These are phyloP conservation scores for Neofusicoccum parvum DNA, from an alignment of 2,329 filamentous ascomycete genomes.

Conservation along the genomic window DNA sequence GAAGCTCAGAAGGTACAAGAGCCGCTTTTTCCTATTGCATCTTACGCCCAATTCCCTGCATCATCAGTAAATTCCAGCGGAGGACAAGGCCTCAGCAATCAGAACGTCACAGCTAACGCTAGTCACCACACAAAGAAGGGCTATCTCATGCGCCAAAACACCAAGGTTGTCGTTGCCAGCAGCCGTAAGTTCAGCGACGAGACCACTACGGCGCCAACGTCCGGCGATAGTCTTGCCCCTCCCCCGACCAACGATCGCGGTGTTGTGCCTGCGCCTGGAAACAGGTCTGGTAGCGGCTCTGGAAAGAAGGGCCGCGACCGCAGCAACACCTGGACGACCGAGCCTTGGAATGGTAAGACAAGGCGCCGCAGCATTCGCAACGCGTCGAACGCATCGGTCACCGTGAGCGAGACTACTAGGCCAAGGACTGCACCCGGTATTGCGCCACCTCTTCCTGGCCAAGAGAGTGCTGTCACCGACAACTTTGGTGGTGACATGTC, in stretches of 20 bases:
- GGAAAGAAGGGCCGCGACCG: slow-evolving; percentile 72
- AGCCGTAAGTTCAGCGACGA: slow-evolving; percentile 62
- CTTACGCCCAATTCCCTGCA: slow-evolving; percentile 9
- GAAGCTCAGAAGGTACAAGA: slow-evolving; percentile 91
- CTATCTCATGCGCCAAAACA: slow-evolving; percentile 98
- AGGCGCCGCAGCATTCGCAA: slow-evolving; percentile 67
- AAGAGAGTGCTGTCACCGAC: slow-evolving; percentile 74
- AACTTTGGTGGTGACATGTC: slow-evolving; percentile 59
- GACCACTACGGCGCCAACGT: slow-evolving; percentile 50
- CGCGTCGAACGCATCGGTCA: slow-evolving; percentile 43
- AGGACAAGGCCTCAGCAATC: not conserved
- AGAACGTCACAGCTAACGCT: slow-evolving; percentile 15
- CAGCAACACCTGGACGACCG: slow-evolving; percentile 86
- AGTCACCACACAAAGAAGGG: slow-evolving; percentile 74
- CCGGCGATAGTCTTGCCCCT: slow-evolving; percentile 43
- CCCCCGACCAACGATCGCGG: slow-evolving; percentile 28
- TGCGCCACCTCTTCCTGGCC: slow-evolving; percentile 82
- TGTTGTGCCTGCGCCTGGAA: slow-evolving; percentile 41
- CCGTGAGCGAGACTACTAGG: slow-evolving; percentile 31
- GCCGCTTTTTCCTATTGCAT: not conserved
- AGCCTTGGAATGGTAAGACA: slow-evolving; percentile 88
- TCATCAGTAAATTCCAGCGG: not conserved
- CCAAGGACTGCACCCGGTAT: slow-evolving; percentile 62
- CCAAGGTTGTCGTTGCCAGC: slow-evolving; percentile 92
- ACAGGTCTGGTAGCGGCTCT: slow-evolving; percentile 68